These are phyloP conservation scores for Microcyclosporella mali DNA, from an alignment of 2,329 filamentous ascomycete genomes.

Conservation along the genomic window DNA sequence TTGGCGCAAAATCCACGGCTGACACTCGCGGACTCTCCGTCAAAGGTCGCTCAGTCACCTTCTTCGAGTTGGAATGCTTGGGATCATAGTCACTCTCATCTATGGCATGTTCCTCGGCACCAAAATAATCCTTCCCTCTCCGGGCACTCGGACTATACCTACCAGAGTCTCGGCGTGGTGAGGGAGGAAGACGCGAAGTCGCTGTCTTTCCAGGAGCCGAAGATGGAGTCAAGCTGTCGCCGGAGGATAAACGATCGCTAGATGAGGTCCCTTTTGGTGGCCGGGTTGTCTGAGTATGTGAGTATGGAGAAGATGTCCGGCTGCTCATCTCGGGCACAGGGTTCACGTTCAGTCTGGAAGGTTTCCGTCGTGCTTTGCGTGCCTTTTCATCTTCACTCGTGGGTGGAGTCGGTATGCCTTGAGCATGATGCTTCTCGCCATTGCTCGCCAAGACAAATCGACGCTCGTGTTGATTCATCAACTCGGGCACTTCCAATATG, in stretches of 20 bases:
- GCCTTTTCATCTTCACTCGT: slow-evolving; percentile 35
- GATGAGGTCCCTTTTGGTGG: slow-evolving; percentile 29
- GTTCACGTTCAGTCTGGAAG: slow-evolving; percentile 32
- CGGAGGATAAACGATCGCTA: too few relatives aligned
- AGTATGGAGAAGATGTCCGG: slow-evolving; percentile 42
- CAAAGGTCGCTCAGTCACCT: slow-evolving; percentile 10
- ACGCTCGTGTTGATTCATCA: slow-evolving; percentile 42
- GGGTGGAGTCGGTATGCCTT: slow-evolving; percentile 29
- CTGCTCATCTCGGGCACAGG: slow-evolving; percentile 36
- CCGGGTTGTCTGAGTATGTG: slow-evolving; percentile 36
- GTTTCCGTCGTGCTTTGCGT: slow-evolving; percentile 23
- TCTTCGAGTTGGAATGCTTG: slow-evolving; percentile 7
- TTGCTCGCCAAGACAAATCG: slow-evolving; percentile 53
- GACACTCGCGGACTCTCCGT: slow-evolving; percentile 12
- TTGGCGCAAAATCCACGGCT: slow-evolving; percentile 21
- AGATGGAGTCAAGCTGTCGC: too few relatives aligned
- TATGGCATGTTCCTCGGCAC: slow-evolving; percentile 22
- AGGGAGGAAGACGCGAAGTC: slow-evolving; percentile 9
- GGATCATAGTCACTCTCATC: slow-evolving; percentile 21
- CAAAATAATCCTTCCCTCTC: slow-evolving; percentile 24
- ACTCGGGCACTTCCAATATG: slow-evolving; percentile 51
- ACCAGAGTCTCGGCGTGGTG: slow-evolving; percentile 23
- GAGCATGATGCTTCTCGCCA: slow-evolving; percentile 4
- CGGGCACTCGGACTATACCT: slow-evolving; percentile 18
- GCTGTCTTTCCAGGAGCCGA: slow-evolving; percentile 5